Evolutionary conservation across 1,284 basidiomycete genomes (phyloP), one percentile per base, ranked within the genome.

Genomic region (Pyrrhoderma noxium): DNA sequence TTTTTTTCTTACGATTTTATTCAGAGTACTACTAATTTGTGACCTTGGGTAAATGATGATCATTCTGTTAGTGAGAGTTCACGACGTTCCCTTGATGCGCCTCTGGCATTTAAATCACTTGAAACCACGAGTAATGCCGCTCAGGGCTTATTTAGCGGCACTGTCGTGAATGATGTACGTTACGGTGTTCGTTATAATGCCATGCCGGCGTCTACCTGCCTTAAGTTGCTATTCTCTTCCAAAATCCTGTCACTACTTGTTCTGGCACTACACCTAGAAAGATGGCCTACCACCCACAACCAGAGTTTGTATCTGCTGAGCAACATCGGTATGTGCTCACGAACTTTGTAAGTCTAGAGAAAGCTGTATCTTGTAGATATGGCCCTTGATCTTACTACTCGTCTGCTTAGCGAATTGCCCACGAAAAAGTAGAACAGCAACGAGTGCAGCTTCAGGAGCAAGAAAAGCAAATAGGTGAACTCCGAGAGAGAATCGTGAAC

Each of bases 401-500:
- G 11, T 5, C 27, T 11, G 11, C 11, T 11, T 64, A 89, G 85
- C 77, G 85, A 52, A 83, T 90, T 64, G 88, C 88, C 18, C 88
- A 90, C 69, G 81, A 89, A 65, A 87, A 86, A 64, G 88, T 90
- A 57, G 88, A 90, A 61, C 78, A 85, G 59, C 87, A 90, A 61
- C 72, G 88, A 5, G 60, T 63, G 3, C 86, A 90, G 59, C 75
- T 91, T 36, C 82, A 89, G 59, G 82, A 88, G 62, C 88, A 90
- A 64, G 88, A 91, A 59, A 74, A 80, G 60, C 87, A 89, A 61
- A 81, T 89, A 45, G 85, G 86, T 1, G 68, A 75, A 40, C 72
- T 90, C 25, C 73, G 83, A 43, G 74, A 73, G 1, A 78, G 86
- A 36, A 88, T 91, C 58, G 72, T 79, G 8, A 65, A 82, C 2